Base-by-base conservation (phyloP, 768 basidiomycete species). In the Tricholoma saponaceum region DNA sequence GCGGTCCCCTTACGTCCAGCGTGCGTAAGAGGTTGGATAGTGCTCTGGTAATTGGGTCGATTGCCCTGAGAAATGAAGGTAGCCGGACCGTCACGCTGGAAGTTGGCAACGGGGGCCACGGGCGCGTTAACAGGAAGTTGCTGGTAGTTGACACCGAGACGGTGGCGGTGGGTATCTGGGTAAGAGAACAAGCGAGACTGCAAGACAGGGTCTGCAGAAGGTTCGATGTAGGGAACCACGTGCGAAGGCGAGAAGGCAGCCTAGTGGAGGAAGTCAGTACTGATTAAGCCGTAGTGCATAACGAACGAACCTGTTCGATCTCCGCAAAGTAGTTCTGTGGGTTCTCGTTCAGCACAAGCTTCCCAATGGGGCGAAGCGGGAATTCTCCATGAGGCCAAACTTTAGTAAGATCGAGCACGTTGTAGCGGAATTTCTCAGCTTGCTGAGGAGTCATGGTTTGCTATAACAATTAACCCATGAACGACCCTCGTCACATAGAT, bases 161-260 rank as follows among this genome's bases (percentile, higher is more conserved):
- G 88, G 75, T 92, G 86, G 57, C 90, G 88, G 69, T 92, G 90
- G 35, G 90, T 91, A 68, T 92, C 90, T 3, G 89, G 87, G 79
- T 98, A 98, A 4, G 92, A 92, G 85, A 97, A 98, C 50, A 97
- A 83, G 55, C 95, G 91, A 20, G 90, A 89, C 70, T 98, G 95
- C 62, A 98, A 81, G 64, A 98, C 91, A 22, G 95, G 95, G 73
- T 98, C 95, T 20, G 87, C 83, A 4, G 90, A 88, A 39, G 93
- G 83, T 77, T 97, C 95, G 62, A 95, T 83, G 73, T 94, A 95
- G 1, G 90, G 92, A 9, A 96, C 71, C 51, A 85, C 75, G 72
- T 98, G 95, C 0, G 92, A 89, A 0, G 95, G 95, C 18, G 92
- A 83, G 80, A 92, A 95, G 2, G 94, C 94, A 58, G 75, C 78